These are phyloP conservation scores for Suhomyces emberorum DNA, from an alignment of 805 yeast species.

Conservation along the genomic window DNA sequence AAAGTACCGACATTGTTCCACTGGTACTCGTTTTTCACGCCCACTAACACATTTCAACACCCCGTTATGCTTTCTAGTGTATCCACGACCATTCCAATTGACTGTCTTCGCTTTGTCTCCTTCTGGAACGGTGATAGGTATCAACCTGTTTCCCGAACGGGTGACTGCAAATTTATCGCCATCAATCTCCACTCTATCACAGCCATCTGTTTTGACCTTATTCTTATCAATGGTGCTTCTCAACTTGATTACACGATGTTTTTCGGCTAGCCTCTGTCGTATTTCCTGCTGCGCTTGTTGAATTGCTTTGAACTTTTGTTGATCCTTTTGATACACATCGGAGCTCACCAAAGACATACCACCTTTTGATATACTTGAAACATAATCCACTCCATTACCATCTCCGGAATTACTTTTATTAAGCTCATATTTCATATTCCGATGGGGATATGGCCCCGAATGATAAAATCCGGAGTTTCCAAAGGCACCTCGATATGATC, in stretches of 20 bases:
- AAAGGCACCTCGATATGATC: slow-evolving; percentile 17
- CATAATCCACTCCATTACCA: slow-evolving; percentile 10
- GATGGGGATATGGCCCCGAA: slow-evolving; percentile 7
- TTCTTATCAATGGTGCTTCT: slow-evolving; percentile 20
- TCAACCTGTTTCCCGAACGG: slow-evolving; percentile 37
- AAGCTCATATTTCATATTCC: slow-evolving; percentile 31
- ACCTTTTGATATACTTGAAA: slow-evolving; percentile 29
- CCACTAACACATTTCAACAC: slow-evolving; percentile 16
- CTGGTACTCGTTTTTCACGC: slow-evolving; percentile 8
- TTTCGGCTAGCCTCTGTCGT: slow-evolving; percentile 10
- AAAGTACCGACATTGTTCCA: slow-evolving; percentile 33
- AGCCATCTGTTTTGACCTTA: slow-evolving; percentile 36
- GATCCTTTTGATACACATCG: slow-evolving; percentile 31
- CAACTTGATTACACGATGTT: slow-evolving; percentile 15
- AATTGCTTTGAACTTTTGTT: slow-evolving; percentile 12
- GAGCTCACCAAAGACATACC: slow-evolving; percentile 40
- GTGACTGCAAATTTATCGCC: slow-evolving; percentile 44
- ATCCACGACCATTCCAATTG: slow-evolving; percentile 31
- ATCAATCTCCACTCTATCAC: slow-evolving; percentile 44
- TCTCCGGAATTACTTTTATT: slow-evolving; percentile 11
- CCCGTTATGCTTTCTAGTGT: slow-evolving; percentile 25
- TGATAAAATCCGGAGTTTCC: not conserved
- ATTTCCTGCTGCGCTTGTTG: slow-evolving; percentile 13
- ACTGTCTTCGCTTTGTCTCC: slow-evolving; percentile 14
- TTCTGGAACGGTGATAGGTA: slow-evolving; percentile 29